Evolutionary conservation across 2,329 filamentous ascomycete species (phyloP).

Genomic region (Penicillium decumbens): DNA sequence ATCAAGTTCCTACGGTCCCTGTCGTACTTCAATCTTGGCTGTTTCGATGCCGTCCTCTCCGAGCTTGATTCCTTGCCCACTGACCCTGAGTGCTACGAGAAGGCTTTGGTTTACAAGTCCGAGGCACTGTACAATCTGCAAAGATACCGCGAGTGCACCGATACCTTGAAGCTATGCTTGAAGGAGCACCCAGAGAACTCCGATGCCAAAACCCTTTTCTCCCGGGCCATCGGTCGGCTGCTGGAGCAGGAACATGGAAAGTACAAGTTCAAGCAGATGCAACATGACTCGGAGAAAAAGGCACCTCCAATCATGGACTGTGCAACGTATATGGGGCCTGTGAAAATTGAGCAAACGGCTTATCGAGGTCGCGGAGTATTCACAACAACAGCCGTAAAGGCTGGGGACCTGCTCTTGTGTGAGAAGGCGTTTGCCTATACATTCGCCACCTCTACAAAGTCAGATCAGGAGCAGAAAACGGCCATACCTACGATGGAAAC

Average conservation of each 20-base stretch:
- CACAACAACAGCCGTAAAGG: slow-evolving; percentile 44
- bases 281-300: slow-evolving; percentile 27
- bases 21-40: slow-evolving; percentile 26
- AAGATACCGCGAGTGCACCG: slow-evolving; percentile 35
- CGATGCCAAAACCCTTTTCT: slow-evolving; percentile 27
- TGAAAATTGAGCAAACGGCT: slow-evolving; percentile 40
- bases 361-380: slow-evolving; percentile 50
- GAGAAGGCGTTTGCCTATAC: slow-evolving; percentile 53
- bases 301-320: slow-evolving; percentile 14
- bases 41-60: slow-evolving; percentile 29
- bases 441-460: too few species aligned
- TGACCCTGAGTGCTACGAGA: slow-evolving; percentile 32
- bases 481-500: too few species aligned
- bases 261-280: slow-evolving; percentile 22
- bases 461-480: too few species aligned
- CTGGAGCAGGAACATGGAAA: slow-evolving; percentile 15
- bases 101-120: slow-evolving; percentile 43
- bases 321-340: slow-evolving; percentile 44
- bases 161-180: slow-evolving; percentile 33
- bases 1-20: slow-evolving; percentile 35
- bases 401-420: slow-evolving; percentile 52
- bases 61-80: too few species aligned
- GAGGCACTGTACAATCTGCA: slow-evolving; percentile 44
- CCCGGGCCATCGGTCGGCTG: slow-evolving; percentile 21
- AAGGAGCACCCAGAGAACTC: slow-evolving; percentile 34